A percentile compares a stretch with the other conserved stretches of the same genome.
These are phyloP conservation scores for Silene latifolia DNA, from an alignment of 148 eudicot species.

Conservation along the genomic window DNA sequence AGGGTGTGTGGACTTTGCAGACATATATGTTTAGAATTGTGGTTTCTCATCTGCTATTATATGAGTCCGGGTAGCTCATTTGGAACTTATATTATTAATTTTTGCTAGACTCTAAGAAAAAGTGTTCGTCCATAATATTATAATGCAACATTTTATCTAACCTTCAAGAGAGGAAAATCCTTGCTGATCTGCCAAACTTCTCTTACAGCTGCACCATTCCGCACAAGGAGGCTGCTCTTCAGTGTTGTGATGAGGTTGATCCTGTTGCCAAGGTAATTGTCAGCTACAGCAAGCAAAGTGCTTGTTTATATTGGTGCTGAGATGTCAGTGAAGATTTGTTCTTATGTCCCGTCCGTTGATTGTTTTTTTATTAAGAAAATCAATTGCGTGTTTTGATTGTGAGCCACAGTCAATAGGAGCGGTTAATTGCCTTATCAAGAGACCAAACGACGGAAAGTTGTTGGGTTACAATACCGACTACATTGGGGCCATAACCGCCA, in stretches of 20 bases:
- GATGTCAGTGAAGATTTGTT: background rate
- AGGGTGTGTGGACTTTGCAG: background rate
- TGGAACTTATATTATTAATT: background rate
- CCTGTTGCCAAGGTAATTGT: slow-evolving; percentile 38
- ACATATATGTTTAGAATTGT: background rate
- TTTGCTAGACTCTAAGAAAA: background rate
- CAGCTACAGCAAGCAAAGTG: background rate
- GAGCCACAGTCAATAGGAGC: slow-evolving; percentile 38
- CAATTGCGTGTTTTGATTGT: background rate
- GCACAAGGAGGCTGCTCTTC: slow-evolving; percentile 41
- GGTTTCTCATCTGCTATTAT: background rate
- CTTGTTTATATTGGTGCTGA: background rate
- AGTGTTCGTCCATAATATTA: background rate
- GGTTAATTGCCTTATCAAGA: slow-evolving; percentile 38
- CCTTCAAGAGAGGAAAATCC: background rate
- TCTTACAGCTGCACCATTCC: slow-evolving; percentile 41
- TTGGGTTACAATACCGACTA: slow-evolving; percentile 39
- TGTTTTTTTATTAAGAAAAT: too few relatives aligned
- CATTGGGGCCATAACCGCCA: slow-evolving; percentile 41
- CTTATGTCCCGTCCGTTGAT: background rate
- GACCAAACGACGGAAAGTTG: slow-evolving; percentile 39
- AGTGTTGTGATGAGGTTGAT: slow-evolving; percentile 46
- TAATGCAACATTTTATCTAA: background rate
- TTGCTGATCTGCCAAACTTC: background rate
- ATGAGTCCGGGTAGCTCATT: background rate